Conservation (phyloP, 2,329 filamentous ascomycete species). For the Tolypocladium endophyticum region DNA sequence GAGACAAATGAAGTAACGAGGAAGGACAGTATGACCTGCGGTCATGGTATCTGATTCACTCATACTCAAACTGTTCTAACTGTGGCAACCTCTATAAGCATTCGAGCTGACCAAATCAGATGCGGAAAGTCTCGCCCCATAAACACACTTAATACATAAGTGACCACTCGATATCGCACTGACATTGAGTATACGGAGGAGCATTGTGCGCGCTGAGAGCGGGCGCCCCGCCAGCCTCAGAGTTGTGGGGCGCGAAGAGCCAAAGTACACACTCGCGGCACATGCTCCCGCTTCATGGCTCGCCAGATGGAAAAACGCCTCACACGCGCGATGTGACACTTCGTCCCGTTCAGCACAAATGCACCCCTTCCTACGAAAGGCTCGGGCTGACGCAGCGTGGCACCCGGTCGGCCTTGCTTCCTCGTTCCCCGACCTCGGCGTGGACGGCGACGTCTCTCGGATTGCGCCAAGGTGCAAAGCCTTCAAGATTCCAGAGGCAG, state of each 20-base stretch:
- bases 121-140: too few relatives aligned
- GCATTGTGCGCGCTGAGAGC: too few relatives aligned
- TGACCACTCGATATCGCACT: too few relatives aligned
- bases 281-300: background rate
- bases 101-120: too few relatives aligned
- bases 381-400: constrained; percentile 27
- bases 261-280: too few relatives aligned
- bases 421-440: constrained; percentile 41
- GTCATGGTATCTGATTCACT: background rate
- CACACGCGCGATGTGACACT: background rate
- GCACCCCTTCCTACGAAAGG: constrained; percentile 10
- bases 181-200: too few relatives aligned
- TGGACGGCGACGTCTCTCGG: constrained; percentile 27
- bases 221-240: background rate
- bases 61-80: too few relatives aligned
- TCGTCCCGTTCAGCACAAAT: constrained; percentile 6
- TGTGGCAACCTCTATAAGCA: too few relatives aligned
- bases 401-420: constrained; percentile 43
- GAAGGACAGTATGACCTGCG: background rate
- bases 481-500: constrained; percentile 35
- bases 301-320: background rate
- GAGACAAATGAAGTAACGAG: background rate
- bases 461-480: constrained; percentile 43
- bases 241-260: background rate
- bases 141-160: background rate